Evolutionary conservation across 768 basidiomycete genomes (phyloP), one percentile per base, ranked within the genome.

Genomic region (Ephemerocybe angulata): DNA sequence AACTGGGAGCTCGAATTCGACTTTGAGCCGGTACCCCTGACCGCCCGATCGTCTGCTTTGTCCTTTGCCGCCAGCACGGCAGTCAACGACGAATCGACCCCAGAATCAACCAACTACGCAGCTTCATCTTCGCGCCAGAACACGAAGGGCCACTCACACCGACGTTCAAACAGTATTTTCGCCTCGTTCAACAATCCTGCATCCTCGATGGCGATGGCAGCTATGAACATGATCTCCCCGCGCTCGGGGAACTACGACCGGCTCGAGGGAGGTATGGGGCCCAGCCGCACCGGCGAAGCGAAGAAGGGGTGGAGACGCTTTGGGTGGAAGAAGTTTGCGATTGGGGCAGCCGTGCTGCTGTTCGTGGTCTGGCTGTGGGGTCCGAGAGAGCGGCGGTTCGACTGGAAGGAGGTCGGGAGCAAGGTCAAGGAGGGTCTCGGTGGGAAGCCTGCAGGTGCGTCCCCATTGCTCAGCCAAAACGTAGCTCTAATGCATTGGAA

Each of bases 281-380:
- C 82, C 1, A 67, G 69, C 38, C 68, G 78, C 21, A 57, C 58
- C 22, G 60, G 53, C 13, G 27, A 50, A 27, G 35, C 21, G 2
- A 28, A 37, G 12, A 31, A 35, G 28, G 54, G 54, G 25, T 56
- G 55, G 55, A 24, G 62, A 58, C 64, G 69, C 0, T 75, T 77
- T 56, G 73, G 66, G 19, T 90, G 88, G 88, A 88, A 83, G 67
- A 87, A 82, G 71, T 78, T 88, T 53, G 81, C 78, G 3, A 65
- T 88, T 6, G 86, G 75, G 3, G 85, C 82, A 50, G 76, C 67
- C 1, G 66, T 82, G 1, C 65, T 88, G 42, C 71, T 89, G 55
- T 76, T 71, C 8, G 63, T 88, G 41, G 80, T 90, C 25, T 91
- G 83, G 77, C 70, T 89, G 53, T 81, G 88, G 66, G 81, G 82